These are phyloP conservation scores for Globisporangium takayamanum DNA, from an alignment of 352 stramenopile species.

Conservation along the genomic window DNA sequence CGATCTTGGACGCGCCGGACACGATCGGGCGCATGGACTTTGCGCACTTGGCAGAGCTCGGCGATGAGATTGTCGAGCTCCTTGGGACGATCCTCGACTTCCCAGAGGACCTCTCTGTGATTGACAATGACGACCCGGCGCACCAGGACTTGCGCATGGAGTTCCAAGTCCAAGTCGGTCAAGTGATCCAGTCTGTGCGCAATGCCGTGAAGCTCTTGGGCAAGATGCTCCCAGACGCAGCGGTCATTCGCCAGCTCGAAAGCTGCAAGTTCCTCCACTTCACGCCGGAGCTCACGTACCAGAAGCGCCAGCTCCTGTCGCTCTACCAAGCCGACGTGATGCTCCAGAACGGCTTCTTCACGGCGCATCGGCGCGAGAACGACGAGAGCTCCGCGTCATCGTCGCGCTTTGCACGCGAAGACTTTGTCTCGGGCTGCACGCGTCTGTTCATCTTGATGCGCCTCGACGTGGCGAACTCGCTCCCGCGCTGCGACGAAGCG, in stretches of 20 bases:
- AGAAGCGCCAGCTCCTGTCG: slow-evolving; percentile 61
- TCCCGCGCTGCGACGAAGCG: slow-evolving; percentile 77
- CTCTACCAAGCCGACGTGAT: slow-evolving; percentile 63
- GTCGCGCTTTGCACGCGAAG: slow-evolving; percentile 41
- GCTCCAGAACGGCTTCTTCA: slow-evolving; percentile 49
- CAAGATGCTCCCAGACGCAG: slow-evolving; percentile 49
- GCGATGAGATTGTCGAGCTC: slow-evolving; percentile 67
- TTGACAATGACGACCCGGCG: slow-evolving; percentile 30
- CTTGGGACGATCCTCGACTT: slow-evolving; percentile 73
- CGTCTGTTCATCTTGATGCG: slow-evolving; percentile 78
- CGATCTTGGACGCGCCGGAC: slow-evolving; percentile 54
- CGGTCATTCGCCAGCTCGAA: slow-evolving; percentile 41
- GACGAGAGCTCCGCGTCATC: slow-evolving; percentile 24
- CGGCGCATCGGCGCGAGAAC: slow-evolving; percentile 24
- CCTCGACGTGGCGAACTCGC: slow-evolving; percentile 54
- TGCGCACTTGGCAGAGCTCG: slow-evolving; percentile 44
- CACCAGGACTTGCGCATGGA: slow-evolving; percentile 48
- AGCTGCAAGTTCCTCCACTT: slow-evolving; percentile 55
- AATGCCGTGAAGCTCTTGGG: slow-evolving; percentile 40
- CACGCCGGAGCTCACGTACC: slow-evolving; percentile 49
- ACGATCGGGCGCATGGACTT: slow-evolving; percentile 56
- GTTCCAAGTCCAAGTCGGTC: slow-evolving; percentile 60
- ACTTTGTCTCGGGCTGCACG: slow-evolving; percentile 72
- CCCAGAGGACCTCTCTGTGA: slow-evolving; percentile 55
- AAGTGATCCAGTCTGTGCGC: slow-evolving; percentile 50